A percentile compares a stretch with the other conserved stretches of the same genome.
Evolutionary conservation across 768 basidiomycete genomes (phyloP).

Genomic region (Suillus bovinus): DNA sequence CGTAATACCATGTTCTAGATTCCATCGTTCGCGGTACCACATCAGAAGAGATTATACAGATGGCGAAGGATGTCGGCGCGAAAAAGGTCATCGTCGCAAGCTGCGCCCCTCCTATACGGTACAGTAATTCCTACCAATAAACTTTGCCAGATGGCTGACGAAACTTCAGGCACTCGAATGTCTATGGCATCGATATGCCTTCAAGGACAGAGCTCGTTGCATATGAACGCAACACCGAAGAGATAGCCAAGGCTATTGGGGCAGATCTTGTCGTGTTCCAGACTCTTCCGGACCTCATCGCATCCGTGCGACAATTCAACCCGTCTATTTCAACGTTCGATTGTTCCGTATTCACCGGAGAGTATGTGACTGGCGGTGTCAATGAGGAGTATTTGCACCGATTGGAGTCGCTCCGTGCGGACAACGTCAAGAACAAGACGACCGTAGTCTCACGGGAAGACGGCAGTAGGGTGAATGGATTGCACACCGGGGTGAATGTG

Average conservation of each 20-base stretch:
- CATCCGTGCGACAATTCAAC: conserved; percentile 86
- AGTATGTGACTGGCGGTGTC: conserved; percentile 94
- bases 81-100: conserved; percentile 95
- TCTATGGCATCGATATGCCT: conserved; percentile 99
- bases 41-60: conserved; percentile 97
- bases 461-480: conserved; percentile 23
- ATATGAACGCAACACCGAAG: conserved; percentile 65
- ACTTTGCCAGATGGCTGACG: conserved; percentile 10
- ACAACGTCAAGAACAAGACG: conserved; percentile 69
- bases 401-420: conserved; percentile 77
- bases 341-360: conserved; percentile 96
- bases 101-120: conserved; percentile 97
- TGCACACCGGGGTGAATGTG: conserved; percentile 22
- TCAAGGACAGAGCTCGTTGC: conserved; percentile 93
- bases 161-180: conserved; percentile 73
- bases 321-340: conserved; percentile 77
- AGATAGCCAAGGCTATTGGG: conserved; percentile 81
- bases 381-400: conserved; percentile 76
- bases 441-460: conserved; percentile 16
- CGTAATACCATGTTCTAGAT: conserved; percentile 47
- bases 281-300: conserved; percentile 82
- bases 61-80: conserved; percentile 99
- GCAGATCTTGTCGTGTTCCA: conserved; percentile 97
- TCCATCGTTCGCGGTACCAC: conserved; percentile 99
- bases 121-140: conserved; percentile 45